Evolutionary conservation across 2,329 filamentous ascomycete genomes (phyloP).

Genomic region (Diaporthe longicolla): DNA sequence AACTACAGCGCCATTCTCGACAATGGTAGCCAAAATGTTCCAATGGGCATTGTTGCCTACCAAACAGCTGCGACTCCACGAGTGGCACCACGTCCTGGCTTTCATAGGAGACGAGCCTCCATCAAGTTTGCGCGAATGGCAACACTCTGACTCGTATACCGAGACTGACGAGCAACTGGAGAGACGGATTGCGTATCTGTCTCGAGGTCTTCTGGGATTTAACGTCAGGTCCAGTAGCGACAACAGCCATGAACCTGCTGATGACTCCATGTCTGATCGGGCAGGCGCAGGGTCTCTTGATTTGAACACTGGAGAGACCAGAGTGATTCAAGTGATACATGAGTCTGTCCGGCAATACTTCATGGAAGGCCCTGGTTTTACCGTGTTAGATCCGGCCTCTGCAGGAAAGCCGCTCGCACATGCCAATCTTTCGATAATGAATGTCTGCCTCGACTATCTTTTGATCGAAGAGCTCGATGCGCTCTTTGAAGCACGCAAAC

Average conservation of each 20-base stretch:
- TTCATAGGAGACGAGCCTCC: not conserved
- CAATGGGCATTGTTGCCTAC: not conserved
- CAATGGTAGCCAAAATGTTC: not conserved
- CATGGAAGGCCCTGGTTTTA: not conserved
- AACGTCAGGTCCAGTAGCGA: not conserved
- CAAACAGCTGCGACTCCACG: not conserved
- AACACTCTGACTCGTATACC: not conserved
- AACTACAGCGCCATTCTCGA: rapidly evolving
- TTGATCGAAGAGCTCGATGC: not conserved
- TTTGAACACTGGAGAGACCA: not conserved
- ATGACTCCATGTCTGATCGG: not conserved
- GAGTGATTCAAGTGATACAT: not conserved
- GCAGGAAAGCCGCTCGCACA: not conserved
- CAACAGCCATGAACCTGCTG: not conserved
- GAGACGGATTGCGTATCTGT: not conserved
- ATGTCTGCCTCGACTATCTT: not conserved
- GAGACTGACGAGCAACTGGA: constrained; percentile 5
- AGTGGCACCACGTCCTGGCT: not conserved
- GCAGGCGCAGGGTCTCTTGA: constrained; percentile 14
- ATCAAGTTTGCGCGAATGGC: not conserved
- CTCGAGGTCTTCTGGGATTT: not conserved
- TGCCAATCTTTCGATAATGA: not conserved
- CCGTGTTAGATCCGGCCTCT: not conserved
- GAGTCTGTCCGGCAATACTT: constrained; percentile 2
- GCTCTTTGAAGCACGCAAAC: not conserved